phyloP scores from a whole-genome alignment of 257 asterid genomes.

The Sherardia arvensis region DNA sequence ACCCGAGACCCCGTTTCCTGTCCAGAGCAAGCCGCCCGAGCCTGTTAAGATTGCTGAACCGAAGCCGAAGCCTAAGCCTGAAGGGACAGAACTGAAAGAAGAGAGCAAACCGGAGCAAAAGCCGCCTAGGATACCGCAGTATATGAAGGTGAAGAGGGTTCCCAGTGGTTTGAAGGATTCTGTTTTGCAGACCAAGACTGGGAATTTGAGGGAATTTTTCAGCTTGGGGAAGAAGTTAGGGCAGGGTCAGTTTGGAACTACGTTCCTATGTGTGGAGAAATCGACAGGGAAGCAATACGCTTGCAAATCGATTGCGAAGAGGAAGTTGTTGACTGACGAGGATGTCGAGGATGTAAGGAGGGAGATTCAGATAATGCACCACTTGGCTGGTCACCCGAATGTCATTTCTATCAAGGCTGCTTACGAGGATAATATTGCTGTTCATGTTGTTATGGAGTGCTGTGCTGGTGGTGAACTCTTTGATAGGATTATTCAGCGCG shows the following conservation, averaged over 20 bases:
- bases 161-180: conserved; percentile 81
- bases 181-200: conserved; percentile 64
- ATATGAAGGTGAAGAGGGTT: conserved; percentile 65
- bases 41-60: conserved; percentile 55
- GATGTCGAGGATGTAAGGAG: conserved; percentile 96
- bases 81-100: conserved; percentile 6
- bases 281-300: conserved; percentile 61
- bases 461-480: conserved; percentile 97
- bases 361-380: conserved; percentile 98
- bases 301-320: conserved; percentile 90
- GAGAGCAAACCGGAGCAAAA: conserved; percentile 20
- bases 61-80: conserved; percentile 17
- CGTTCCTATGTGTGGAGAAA: conserved; percentile 73
- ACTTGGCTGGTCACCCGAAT: conserved; percentile 77
- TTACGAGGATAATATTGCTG: conserved; percentile 79
- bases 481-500: conserved; percentile 81
- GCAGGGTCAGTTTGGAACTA: conserved; percentile 90
- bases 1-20: conserved; percentile 39
- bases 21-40: conserved; percentile 74
- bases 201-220: conserved; percentile 70
- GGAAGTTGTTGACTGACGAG: conserved; percentile 75
- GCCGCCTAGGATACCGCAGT: conserved; percentile 36
- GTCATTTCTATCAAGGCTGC: conserved; percentile 91
- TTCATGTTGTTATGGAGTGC: conserved; percentile 86
- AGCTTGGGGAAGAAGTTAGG: conserved; percentile 77